Evolutionary conservation across 257 asterid genomes (phyloP).

Genomic region (Ophiorrhiza pumila): DNA sequence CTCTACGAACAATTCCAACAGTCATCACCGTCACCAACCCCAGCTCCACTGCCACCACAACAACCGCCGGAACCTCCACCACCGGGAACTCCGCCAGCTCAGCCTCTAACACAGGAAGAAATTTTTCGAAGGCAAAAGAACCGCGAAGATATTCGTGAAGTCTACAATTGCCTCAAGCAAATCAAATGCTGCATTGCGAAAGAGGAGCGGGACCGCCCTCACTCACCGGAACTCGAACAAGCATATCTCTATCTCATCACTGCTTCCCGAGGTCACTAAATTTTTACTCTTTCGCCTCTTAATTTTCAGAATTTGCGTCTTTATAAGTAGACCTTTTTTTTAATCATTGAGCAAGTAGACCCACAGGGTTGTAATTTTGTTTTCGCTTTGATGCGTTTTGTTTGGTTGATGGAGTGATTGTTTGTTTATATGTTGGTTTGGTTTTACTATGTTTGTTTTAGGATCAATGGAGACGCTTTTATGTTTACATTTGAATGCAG

Average conservation of each 20-base stretch:
- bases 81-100: conserved; percentile 46
- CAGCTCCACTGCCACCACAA: conserved; percentile 42
- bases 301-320: neutral
- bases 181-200: conserved; percentile 47
- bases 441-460: neutral
- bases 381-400: neutral
- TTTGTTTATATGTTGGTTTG: neutral
- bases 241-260: conserved; percentile 70
- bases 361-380: neutral
- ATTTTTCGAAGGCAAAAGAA: conserved; percentile 57
- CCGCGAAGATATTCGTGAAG: conserved; percentile 79
- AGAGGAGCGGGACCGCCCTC: conserved; percentile 35
- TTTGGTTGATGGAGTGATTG: neutral
- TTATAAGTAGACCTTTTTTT: no score
- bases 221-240: conserved; percentile 53
- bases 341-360: neutral
- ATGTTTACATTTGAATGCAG: neutral
- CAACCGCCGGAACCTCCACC: conserved; percentile 39
- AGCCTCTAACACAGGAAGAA: conserved; percentile 65
- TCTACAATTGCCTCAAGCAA: conserved; percentile 61
- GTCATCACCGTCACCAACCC: conserved; percentile 48
- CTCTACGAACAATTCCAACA: conserved; percentile 32
- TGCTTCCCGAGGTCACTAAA: conserved; percentile 68
- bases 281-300: conserved; percentile 5
- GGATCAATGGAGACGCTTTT: neutral